These are phyloP conservation scores for Mucor sp. DNA, from an alignment of 371 early-diverging fungal genomes.

Conservation along the genomic window DNA sequence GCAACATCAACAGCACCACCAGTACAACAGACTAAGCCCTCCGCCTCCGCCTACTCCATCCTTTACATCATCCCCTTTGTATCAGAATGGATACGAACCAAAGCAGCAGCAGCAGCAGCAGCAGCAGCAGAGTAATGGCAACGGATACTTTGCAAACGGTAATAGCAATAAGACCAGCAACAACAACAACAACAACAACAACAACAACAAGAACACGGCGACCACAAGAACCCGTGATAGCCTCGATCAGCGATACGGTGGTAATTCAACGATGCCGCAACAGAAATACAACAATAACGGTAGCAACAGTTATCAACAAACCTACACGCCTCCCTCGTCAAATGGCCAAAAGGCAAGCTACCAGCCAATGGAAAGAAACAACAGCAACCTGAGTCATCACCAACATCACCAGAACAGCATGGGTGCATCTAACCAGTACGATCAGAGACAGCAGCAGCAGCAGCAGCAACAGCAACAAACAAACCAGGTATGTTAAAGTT, in stretches of 20 bases:
- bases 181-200: too few relatives aligned
- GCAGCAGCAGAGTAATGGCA: neutral
- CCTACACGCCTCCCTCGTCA: neutral
- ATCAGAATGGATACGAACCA: neutral
- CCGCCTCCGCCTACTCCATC: neutral
- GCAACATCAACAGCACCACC: neutral
- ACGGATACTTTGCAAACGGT: neutral
- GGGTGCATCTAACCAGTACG: neutral
- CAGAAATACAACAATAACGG: neutral
- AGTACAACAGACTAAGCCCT: conserved; percentile 2
- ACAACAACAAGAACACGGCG: too few relatives aligned
- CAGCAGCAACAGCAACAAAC: neutral
- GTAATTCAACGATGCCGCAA: neutral
- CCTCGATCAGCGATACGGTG: neutral
- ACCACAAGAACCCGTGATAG: neutral
- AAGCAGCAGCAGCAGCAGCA: neutral
- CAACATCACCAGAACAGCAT: neutral
- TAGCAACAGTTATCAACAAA: neutral
- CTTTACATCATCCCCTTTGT: neutral
- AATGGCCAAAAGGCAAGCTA: neutral
- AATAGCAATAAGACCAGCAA: neutral
- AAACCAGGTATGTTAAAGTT: neutral
- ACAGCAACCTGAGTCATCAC: neutral
- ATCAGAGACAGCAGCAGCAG: neutral
- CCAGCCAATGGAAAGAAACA: neutral